These are phyloP conservation scores for Geotrichum siamense DNA, from an alignment of 1,139 yeast species.

Conservation along the genomic window DNA sequence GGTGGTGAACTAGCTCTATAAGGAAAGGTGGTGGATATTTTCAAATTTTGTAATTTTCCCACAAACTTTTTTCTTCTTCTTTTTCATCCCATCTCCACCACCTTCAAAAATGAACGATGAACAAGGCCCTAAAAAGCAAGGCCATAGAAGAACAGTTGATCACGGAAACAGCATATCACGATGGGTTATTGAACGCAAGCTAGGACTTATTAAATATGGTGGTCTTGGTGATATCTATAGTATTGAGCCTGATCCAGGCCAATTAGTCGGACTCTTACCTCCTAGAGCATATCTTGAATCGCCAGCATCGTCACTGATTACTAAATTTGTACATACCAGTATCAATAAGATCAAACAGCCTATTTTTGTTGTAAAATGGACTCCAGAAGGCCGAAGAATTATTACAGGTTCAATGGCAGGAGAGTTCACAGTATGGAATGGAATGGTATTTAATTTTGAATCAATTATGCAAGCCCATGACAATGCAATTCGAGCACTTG, in stretches of 20 bases:
- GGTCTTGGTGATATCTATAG: slow-evolving; percentile 35
- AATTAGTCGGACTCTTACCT: slow-evolving; percentile 65
- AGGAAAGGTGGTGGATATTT: slow-evolving; percentile 5
- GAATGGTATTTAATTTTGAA: slow-evolving; percentile 90
- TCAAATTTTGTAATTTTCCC: slow-evolving; percentile 2
- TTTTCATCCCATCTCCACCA: background rate
- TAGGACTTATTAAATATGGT: slow-evolving; percentile 30
- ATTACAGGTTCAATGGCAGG: slow-evolving; percentile 90
- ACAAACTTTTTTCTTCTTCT: background rate
- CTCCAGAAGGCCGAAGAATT: slow-evolving; percentile 90
- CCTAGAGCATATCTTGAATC: slow-evolving; percentile 52
- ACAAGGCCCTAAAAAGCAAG: slow-evolving; percentile 35
- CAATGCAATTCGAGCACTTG: slow-evolving; percentile 69
- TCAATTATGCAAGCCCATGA: slow-evolving; percentile 99
- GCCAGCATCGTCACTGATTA: slow-evolving; percentile 42
- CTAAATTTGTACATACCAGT: slow-evolving; percentile 84
- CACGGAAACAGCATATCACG: slow-evolving; percentile 80
- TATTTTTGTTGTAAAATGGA: slow-evolving; percentile 86
- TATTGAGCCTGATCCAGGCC: slow-evolving; percentile 72
- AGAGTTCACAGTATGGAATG: slow-evolving; percentile 96
- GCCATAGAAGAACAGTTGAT: slow-evolving; percentile 78
- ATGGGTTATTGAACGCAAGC: slow-evolving; percentile 54
- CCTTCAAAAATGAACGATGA: background rate
- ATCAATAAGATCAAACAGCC: slow-evolving; percentile 90
- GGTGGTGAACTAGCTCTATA: background rate